Base-by-base conservation (phyloP, 2,329 filamentous ascomycete species). In the Didymella glomerata region DNA sequence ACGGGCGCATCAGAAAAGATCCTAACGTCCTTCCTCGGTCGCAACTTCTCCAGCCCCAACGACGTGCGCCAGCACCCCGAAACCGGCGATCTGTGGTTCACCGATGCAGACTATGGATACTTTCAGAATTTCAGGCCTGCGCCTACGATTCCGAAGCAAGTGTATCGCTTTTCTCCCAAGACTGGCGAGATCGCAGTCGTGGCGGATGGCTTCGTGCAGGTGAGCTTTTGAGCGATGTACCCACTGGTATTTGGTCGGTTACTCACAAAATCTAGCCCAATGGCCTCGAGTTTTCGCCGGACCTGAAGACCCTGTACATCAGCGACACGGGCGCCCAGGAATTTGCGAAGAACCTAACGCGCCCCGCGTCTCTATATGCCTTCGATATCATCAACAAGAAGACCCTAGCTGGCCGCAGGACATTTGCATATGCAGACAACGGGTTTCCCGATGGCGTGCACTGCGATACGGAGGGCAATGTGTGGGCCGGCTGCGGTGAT, bases 381-480 rank as follows among this genome's bases (percentile, higher is more conserved):
- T 82, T 75, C 49, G 78, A 81, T 45, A 60, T 81, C 0, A 72
- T 77, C 41, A 72, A 77, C 57, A 66, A 67, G 24, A 78, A 76
- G 64, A 60, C 67, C 2, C 53, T 82, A 44, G 50, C 65, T 13
- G 76, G 77, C 51, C 64, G 78, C 0, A 63, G 74, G 55, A 79
- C 82, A 0, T 90, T 90, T 66, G 86, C 87, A 0, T 87, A 82
- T 60, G 77, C 79, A 2, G 79, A 83, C 46, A 69, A 78, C 2
- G 83, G 85, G 2, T 76, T 86, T 2, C 86, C 87, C 0, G 88
- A 90, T 62, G 88, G 88, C 9, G 75, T 85, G 60, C 83, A 84
- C 62, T 79, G 80, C 40, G 85, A 87, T 64, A 77, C 76, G 1
- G 64, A 80, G 3, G 85, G 85, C 2, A 86, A 86, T 67, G 80